A percentile compares a stretch with the other conserved stretches of the same genome.
phyloP scores from a whole-genome alignment of 2,329 filamentous ascomycete genomes.

The Bipolaris zeicola region DNA sequence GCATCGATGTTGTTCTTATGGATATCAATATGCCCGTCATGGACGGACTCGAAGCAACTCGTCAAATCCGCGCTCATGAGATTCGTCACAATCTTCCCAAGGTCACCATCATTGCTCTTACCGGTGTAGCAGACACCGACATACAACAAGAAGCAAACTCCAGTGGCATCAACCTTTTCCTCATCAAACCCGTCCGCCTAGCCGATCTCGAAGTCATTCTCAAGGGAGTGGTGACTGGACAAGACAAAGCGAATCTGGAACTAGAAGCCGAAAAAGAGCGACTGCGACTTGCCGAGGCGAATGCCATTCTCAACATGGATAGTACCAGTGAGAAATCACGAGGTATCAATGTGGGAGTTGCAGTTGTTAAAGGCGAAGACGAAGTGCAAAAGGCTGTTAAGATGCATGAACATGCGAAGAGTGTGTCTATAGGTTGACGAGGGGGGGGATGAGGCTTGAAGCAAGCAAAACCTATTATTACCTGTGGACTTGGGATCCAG shows the following conservation, averaged over 20 bases:
- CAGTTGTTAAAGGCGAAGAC: slow-evolving; percentile 9
- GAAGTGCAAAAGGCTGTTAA: slow-evolving; percentile 1
- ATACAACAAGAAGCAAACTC: slow-evolving; percentile 58
- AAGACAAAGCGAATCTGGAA: slow-evolving; percentile 32
- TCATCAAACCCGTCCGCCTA: slow-evolving; percentile 60
- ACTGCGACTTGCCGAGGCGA: slow-evolving; percentile 3
- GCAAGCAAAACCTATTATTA: background rate
- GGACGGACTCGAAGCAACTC: slow-evolving; percentile 50
- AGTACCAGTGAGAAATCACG: slow-evolving; percentile 1
- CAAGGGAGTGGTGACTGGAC: slow-evolving; percentile 41
- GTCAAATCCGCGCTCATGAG: slow-evolving; percentile 54
- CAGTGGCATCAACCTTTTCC: slow-evolving; percentile 60
- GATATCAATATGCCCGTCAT: slow-evolving; percentile 48
- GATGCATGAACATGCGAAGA: slow-evolving; percentile 8
- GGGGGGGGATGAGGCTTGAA: background rate
- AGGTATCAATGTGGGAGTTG: slow-evolving; percentile 9
- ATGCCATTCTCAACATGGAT: slow-evolving; percentile 8
- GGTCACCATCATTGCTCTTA: slow-evolving; percentile 59
- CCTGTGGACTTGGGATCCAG: too few species aligned
- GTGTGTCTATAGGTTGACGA: slow-evolving; percentile 6
- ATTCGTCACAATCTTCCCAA: slow-evolving; percentile 49
- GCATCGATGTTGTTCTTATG: slow-evolving; percentile 43
- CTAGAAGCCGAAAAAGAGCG: slow-evolving; percentile 17
- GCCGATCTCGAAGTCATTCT: slow-evolving; percentile 51
- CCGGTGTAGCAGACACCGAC: slow-evolving; percentile 58